These are phyloP conservation scores for Liquidambar formosana DNA, from an alignment of 164 flowering plant species.

Conservation along the genomic window DNA sequence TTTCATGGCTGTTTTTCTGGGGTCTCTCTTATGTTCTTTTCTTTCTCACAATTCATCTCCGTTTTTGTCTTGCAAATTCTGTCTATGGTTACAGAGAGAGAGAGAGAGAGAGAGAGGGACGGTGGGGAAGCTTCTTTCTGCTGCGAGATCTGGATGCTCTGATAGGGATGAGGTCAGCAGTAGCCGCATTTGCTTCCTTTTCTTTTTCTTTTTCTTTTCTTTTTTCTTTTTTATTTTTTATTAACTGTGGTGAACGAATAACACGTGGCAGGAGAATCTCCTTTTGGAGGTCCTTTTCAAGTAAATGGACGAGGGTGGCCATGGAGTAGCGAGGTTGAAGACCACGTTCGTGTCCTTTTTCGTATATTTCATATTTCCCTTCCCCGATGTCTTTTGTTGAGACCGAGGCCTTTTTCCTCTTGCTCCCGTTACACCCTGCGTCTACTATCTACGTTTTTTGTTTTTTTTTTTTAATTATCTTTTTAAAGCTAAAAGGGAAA, in stretches of 20 bases:
- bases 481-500: background rate
- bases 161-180: constrained; percentile 18
- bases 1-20: constrained; percentile 29
- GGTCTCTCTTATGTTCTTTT: constrained; percentile 12
- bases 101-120: constrained; percentile 12
- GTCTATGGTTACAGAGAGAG: constrained; percentile 13
- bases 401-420: background rate
- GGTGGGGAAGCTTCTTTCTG: constrained; percentile 41
- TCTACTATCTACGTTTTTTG: background rate
- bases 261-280: constrained; percentile 11
- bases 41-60: constrained; percentile 33
- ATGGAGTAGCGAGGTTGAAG: background rate
- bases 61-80: constrained; percentile 1
- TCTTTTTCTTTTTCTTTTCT: constrained; percentile 8
- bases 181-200: constrained; percentile 15
- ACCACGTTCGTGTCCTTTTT: constrained; percentile 12
- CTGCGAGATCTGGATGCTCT: constrained; percentile 48
- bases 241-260: constrained; percentile 2
- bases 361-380: background rate
- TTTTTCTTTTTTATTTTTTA: background rate
- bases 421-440: constrained; percentile 2
- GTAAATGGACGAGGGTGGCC: constrained; percentile 18
- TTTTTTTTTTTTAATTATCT: background rate
- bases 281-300: background rate
- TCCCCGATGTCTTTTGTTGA: background rate